Evolutionary conservation across 495 filamentous ascomycete genomes (phyloP), one percentile per base, ranked within the genome.

Genomic region (Apodospora peruviana): DNA sequence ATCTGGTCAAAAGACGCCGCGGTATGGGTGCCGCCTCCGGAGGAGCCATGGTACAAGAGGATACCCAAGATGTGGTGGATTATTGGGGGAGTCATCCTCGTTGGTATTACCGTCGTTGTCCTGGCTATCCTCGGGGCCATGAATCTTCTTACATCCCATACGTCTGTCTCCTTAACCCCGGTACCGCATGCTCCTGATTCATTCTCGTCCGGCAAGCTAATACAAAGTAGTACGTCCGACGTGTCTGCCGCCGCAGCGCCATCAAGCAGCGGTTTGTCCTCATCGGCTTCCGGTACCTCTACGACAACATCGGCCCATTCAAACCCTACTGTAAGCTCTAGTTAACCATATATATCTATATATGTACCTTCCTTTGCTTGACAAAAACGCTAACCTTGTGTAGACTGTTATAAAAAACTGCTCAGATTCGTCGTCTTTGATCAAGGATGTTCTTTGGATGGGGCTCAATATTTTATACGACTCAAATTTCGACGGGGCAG

Each of bases 41-140:
- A 52, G 36, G 19, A 18, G 25, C 56, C 58, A 2, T 64, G 61
- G 61, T 61, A 64, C 53, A 55, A 46, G 24, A 40, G 27, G n/a
- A 43, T 59, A 23, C 47, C 48, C 19, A 52, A 23, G 4, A 17
- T 43, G 24, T 48, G 43, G 36, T 61, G 58, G 58, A 35, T 57
- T 4, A 44, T 47, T 37, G 44, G 44, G 23, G 25, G 17, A 23
- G 35, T 64, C 18, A 48, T 40, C 20, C 24, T 50, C n/a, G n/a
- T 61, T 12, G 61, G 61, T 36, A 50, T 53, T 21, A 41, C 38
- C 2, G 61, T 24, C 14, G 58, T 64, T 25, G 11, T 64, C 14
- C 20, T 64, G 29, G 61, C 61, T 10, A 61, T 64, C 19, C 52
- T 64, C 10, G 61, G 56, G 24, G 61, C 56, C 41, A 53, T 61